phyloP scores from a whole-genome alignment of 78 protist species.

The Dictyostelium purpureum region DNA sequence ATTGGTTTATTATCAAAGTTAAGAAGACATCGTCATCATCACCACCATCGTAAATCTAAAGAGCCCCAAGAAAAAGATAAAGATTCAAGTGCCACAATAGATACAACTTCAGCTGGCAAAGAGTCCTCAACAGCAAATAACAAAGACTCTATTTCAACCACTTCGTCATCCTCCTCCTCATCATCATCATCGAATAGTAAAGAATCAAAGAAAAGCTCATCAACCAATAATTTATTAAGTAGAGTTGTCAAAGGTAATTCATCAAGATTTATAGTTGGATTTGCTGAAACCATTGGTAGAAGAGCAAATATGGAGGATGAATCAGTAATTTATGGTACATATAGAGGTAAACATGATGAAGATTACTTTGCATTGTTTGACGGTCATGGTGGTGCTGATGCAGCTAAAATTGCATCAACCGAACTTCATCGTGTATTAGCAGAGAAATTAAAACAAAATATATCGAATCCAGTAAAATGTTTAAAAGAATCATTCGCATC shows the following conservation, averaged over 20 bases:
- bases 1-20: constrained; percentile 43
- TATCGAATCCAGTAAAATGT: constrained; percentile 26
- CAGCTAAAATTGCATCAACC: constrained; percentile 44
- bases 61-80: not conserved
- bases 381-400: constrained; percentile 89
- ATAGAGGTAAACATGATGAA: constrained; percentile 77
- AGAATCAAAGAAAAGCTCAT: not conserved
- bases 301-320: constrained; percentile 88
- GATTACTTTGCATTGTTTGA: constrained; percentile 85
- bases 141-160: not conserved
- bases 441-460: constrained; percentile 20
- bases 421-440: constrained; percentile 44
- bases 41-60: not conserved
- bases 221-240: not conserved
- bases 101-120: not conserved
- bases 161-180: not conserved
- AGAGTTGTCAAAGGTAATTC: constrained; percentile 56
- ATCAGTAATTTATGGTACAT: constrained; percentile 61
- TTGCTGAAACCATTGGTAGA: constrained; percentile 89
- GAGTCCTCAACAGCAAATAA: not conserved
- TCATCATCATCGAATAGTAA: not conserved
- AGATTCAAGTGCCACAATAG: not conserved
- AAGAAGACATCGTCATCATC: constrained; percentile 30
- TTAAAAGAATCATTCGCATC: constrained; percentile 54
- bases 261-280: constrained; percentile 76